phyloP scores from a whole-genome alignment of 2,329 filamentous ascomycete species.

The Eutypa lata region DNA sequence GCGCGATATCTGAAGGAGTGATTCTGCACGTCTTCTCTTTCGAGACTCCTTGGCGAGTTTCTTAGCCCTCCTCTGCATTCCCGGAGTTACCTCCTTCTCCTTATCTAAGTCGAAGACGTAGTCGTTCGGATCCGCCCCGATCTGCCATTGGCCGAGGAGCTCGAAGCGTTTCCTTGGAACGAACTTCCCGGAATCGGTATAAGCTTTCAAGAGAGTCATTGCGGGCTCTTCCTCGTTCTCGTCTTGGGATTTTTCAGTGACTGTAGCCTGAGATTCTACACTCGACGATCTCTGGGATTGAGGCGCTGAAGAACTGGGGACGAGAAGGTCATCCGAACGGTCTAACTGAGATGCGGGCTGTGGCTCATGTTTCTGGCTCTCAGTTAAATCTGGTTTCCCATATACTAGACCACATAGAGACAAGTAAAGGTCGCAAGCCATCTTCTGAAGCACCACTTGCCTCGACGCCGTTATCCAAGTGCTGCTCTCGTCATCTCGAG shows the following conservation, averaged over 20 bases:
- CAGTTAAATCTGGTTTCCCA: conserved; percentile 6
- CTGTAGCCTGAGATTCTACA: conserved; percentile 12
- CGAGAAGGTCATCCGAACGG: conserved; percentile 16
- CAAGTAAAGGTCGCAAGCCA: conserved; percentile 27
- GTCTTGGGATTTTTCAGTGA: conserved; percentile 2
- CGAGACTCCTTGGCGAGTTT: conserved; percentile 22
- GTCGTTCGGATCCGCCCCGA: conserved; percentile 18
- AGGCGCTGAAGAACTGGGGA: conserved; percentile 16
- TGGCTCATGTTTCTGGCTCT: conserved; percentile 2
- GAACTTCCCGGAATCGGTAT: conserved; percentile 27
- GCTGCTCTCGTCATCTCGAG: neutral
- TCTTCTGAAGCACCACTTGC: conserved; percentile 14
- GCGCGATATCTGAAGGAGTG: conserved; percentile 21
- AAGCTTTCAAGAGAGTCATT: conserved; percentile 25
- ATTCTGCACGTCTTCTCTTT: conserved; percentile 28
- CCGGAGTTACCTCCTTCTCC: conserved; percentile 20
- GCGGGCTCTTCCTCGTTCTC: conserved; percentile 21
- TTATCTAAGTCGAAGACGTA: conserved; percentile 28
- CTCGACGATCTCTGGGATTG: conserved; percentile 14
- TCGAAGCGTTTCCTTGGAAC: conserved; percentile 17
- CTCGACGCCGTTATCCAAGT: conserved; percentile 6
- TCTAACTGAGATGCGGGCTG: neutral
- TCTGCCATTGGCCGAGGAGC: conserved; percentile 26
- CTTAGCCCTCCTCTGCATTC: conserved; percentile 21
- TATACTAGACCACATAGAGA: conserved; percentile 22